A percentile compares a stretch with the other conserved stretches of the same genome.
Evolutionary conservation across 176 grass and related monocot genomes (phyloP).

Genomic region (Cenchrus purpureus): DNA sequence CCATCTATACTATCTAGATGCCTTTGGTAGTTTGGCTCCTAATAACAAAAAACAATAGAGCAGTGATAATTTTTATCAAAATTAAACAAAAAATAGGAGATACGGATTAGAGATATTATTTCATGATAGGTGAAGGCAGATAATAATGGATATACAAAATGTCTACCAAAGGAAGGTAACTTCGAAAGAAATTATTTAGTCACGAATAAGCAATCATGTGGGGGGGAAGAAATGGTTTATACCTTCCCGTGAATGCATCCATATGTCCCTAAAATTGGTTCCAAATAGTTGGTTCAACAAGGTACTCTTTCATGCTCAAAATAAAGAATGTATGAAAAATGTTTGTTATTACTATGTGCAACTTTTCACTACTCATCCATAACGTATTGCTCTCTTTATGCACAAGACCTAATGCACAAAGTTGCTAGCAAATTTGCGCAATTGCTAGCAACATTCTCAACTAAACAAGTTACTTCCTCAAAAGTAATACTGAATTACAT

Average conservation of each 20-base stretch:
- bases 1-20: constrained; percentile 47
- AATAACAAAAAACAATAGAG: constrained; percentile 23
- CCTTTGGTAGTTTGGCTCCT: constrained; percentile 99
- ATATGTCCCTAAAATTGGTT: constrained; percentile 95
- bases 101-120: background rate
- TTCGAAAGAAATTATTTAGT: background rate
- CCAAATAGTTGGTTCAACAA: constrained; percentile 89
- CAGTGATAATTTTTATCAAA: background rate
- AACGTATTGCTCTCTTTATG: no score
- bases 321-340: background rate
- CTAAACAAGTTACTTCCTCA: background rate
- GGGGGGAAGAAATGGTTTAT: background rate
- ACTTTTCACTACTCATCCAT: no score
- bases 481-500: background rate
- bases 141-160: background rate
- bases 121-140: background rate
- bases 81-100: background rate
- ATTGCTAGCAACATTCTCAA: no score
- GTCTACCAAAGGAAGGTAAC: constrained; percentile 18
- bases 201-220: constrained; percentile 1
- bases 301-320: constrained; percentile 89
- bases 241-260: constrained; percentile 95
- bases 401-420: no score
- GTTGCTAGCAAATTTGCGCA: no score
- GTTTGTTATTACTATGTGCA: background rate